Percentiles rank a stretch among this genome's conserved stretches.
phyloP scores from a whole-genome alignment of 305 asterid genomes.

The Fraxinus floribunda region DNA sequence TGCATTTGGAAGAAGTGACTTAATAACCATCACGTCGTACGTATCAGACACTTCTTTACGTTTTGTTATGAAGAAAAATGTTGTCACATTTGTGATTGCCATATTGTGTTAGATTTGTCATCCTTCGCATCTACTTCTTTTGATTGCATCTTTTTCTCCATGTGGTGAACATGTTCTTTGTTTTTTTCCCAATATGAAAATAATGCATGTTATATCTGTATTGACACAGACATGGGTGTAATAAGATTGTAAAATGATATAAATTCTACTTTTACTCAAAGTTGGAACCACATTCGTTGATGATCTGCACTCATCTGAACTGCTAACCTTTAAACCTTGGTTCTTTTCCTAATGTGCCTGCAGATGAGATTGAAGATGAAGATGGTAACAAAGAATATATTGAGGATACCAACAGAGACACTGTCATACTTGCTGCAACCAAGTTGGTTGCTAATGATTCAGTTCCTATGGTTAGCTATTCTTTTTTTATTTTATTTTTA shows the following conservation, averaged over 20 bases:
- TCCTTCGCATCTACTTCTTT: neutral
- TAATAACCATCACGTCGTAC: neutral
- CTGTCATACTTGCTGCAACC: slow-evolving; percentile 70
- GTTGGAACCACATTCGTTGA: neutral
- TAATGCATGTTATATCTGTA: neutral
- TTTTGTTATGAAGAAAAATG: neutral
- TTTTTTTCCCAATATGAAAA: neutral
- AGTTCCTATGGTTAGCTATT: slow-evolving; percentile 65
- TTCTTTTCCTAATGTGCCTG: slow-evolving; percentile 22
- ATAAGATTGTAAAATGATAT: neutral
- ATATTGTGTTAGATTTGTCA: neutral
- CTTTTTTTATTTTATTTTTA: slow-evolving; percentile 7
- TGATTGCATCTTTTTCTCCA: neutral
- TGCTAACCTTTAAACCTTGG: slow-evolving; percentile 12
- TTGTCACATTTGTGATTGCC: neutral
- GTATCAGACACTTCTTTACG: neutral
- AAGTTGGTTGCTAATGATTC: slow-evolving; percentile 74
- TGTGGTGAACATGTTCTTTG: neutral
- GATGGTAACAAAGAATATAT: slow-evolving; percentile 73
- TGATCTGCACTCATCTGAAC: slow-evolving; percentile 7
- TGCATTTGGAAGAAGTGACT: neutral
- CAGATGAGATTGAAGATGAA: slow-evolving; percentile 84
- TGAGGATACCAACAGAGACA: slow-evolving; percentile 83
- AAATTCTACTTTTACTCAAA: neutral
- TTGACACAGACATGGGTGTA: neutral